Evolutionary conservation across 2,329 filamentous ascomycete genomes (phyloP).

Genomic region (Pseudogymnoascus sp.): DNA sequence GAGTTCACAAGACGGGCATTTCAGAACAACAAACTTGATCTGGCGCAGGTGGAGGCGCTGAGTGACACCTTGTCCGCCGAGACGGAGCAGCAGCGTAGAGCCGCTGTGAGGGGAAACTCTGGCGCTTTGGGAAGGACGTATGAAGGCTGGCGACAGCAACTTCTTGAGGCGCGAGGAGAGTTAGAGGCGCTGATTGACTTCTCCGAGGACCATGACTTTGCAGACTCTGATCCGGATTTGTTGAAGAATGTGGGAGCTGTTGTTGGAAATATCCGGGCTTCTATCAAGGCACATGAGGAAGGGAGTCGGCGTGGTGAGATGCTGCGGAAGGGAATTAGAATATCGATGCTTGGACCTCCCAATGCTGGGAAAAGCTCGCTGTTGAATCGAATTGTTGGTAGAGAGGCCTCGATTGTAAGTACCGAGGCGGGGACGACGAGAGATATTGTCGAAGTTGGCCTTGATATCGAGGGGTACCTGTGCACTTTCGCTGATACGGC

Average conservation of each 20-base stretch:
- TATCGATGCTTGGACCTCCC: conserved; percentile 81
- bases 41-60: conserved; percentile 70
- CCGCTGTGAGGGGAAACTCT: conserved; percentile 71
- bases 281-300: conserved; percentile 60
- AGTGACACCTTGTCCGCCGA: conserved; percentile 57
- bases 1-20: conserved; percentile 95
- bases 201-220: conserved; percentile 93
- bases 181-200: conserved; percentile 96
- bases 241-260: conserved; percentile 59
- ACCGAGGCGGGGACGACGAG: conserved; percentile 86
- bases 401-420: conserved; percentile 92
- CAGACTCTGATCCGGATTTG: conserved; percentile 69
- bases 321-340: conserved; percentile 71
- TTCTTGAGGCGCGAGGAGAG: conserved; percentile 78
- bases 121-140: conserved; percentile 65
- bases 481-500: conserved; percentile 95
- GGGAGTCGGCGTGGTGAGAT: conserved; percentile 79
- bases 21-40: conserved; percentile 71
- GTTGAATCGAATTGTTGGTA: conserved; percentile 79
- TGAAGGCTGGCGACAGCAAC: conserved; percentile 67
- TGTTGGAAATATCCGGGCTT: conserved; percentile 49
- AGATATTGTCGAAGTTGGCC: conserved; percentile 83
- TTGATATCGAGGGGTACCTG: conserved; percentile 83
- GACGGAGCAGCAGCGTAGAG: conserved; percentile 86
- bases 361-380: conserved; percentile 94